Percentiles rank a stretch among this genome's conserved stretches.
phyloP scores from a whole-genome alignment of 2,329 filamentous ascomycete genomes.

The Colletotrichum liaoningense region DNA sequence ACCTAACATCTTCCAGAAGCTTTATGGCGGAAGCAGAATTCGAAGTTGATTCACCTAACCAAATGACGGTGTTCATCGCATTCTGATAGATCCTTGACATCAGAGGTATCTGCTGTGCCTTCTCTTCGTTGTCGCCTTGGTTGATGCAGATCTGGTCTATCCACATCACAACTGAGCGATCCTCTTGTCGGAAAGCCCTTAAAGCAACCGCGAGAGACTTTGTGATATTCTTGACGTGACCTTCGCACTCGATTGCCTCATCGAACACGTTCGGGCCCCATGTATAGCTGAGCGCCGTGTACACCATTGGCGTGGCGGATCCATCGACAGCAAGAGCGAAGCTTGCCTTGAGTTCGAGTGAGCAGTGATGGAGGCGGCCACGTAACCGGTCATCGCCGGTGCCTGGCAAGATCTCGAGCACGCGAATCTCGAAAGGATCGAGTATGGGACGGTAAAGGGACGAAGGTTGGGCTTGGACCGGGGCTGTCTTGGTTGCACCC shows the following conservation, averaged over 20 bases:
- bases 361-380: constrained; percentile 9
- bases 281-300: constrained; percentile 18
- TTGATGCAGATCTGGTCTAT: constrained; percentile 37
- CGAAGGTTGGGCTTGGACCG: neutral
- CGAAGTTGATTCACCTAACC: constrained; percentile 38
- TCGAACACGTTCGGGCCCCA: neutral
- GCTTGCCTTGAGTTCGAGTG: neutral
- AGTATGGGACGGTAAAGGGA: neutral
- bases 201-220: constrained; percentile 12
- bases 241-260: neutral
- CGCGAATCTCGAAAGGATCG: neutral
- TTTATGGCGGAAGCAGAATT: constrained; percentile 38
- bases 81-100: constrained; percentile 33
- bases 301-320: neutral
- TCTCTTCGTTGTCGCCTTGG: constrained; percentile 26
- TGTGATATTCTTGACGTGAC: neutral
- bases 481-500: neutral
- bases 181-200: neutral
- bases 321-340: neutral
- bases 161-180: constrained; percentile 22
- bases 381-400: neutral
- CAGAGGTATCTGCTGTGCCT: constrained; percentile 29
- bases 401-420: constrained; percentile 7
- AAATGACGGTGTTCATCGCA: constrained; percentile 21
- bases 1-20: constrained; percentile 2